A percentile compares a stretch with the other conserved stretches of the same genome.
Evolutionary conservation across 2,329 filamentous ascomycete genomes (phyloP).

Genomic region (Lasiodiplodia sp.): DNA sequence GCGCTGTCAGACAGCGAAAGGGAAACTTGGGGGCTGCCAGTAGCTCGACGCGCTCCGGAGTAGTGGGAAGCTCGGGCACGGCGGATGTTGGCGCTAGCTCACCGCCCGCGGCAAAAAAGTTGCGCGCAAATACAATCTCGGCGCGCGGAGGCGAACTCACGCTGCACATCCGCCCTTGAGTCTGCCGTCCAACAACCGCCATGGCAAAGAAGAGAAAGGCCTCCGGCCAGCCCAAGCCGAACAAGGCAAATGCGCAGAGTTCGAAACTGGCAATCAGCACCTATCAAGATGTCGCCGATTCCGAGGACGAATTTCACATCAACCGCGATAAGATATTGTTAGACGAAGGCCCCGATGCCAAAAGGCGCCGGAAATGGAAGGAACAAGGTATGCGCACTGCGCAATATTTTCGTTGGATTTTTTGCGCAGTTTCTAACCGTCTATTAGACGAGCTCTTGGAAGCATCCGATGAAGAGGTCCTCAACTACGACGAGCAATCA

Average conservation of each 20-base stretch:
- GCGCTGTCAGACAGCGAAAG: background rate
- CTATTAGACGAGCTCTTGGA: slow-evolving; percentile 63
- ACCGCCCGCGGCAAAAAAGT: slow-evolving; percentile 29
- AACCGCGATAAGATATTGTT: slow-evolving; percentile 86
- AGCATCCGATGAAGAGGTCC: slow-evolving; percentile 68
- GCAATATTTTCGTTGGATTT: slow-evolving; percentile 27
- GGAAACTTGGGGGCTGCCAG: background rate
- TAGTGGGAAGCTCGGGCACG: slow-evolving; percentile 1
- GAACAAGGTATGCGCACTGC: slow-evolving; percentile 64
- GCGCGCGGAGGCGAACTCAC: slow-evolving; percentile 1
- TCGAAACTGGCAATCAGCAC: slow-evolving; percentile 67
- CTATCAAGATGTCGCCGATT: slow-evolving; percentile 88
- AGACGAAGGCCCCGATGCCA: slow-evolving; percentile 80
- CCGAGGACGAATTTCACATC: slow-evolving; percentile 91
- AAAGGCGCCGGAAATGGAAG: slow-evolving; percentile 73
- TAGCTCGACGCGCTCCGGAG: background rate
- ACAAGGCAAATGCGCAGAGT: slow-evolving; percentile 37
- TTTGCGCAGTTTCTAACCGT: slow-evolving; percentile 2
- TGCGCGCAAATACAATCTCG: slow-evolving; percentile 19
- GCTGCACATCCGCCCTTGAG: background rate
- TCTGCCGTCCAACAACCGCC: slow-evolving; percentile 2
- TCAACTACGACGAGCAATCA: slow-evolving; percentile 59
- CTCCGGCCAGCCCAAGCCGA: slow-evolving; percentile 52
- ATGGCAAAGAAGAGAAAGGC: slow-evolving; percentile 75
- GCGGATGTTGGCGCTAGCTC: background rate